phyloP scores from a whole-genome alignment of 2,329 filamentous ascomycete species.

The Metarhizium robertsii region DNA sequence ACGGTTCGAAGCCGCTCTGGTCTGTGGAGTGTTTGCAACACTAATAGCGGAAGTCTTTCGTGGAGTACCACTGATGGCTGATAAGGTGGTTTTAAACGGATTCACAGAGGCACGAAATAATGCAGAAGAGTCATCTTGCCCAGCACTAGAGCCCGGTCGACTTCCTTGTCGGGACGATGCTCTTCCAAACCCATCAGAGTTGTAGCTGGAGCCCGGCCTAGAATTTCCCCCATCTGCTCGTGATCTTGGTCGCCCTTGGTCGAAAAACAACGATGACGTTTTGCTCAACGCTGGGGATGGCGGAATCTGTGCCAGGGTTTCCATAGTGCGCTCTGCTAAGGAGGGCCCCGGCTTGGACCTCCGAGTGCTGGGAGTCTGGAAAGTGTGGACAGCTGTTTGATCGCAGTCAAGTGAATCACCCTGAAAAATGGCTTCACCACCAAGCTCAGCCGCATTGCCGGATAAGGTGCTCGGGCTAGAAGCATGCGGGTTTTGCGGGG shows the following conservation, averaged over 20 bases:
- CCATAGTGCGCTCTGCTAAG: conserved; percentile 74
- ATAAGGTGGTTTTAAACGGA: conserved; percentile 33
- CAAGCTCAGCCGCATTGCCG: not conserved
- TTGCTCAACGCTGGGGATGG: conserved; percentile 64
- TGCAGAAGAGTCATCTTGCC: conserved; percentile 27
- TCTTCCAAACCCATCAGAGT: conserved; percentile 46
- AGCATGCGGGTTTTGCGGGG: not conserved
- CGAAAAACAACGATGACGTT: conserved; percentile 65
- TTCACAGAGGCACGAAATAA: conserved; percentile 35
- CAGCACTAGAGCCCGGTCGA: conserved; percentile 46
- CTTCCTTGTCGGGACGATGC: conserved; percentile 40
- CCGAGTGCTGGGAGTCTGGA: conserved; percentile 13
- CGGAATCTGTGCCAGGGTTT: conserved; percentile 70
- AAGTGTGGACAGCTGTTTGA: conserved; percentile 9
- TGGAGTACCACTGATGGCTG: conserved; percentile 36
- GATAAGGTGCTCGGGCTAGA: not conserved
- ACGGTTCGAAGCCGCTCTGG: conserved; percentile 15
- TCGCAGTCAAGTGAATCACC: conserved; percentile 8
- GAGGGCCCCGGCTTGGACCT: conserved; percentile 38
- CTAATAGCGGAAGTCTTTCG: conserved; percentile 16
- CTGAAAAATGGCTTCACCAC: not conserved
- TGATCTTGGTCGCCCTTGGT: conserved; percentile 46
- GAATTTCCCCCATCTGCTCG: conserved; percentile 36
- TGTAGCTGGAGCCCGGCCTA: conserved; percentile 50
- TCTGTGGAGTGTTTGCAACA: conserved; percentile 14